These are phyloP conservation scores for Aspergillus puulaauensis DNA, from an alignment of 2,329 filamentous ascomycete genomes.

Conservation along the genomic window DNA sequence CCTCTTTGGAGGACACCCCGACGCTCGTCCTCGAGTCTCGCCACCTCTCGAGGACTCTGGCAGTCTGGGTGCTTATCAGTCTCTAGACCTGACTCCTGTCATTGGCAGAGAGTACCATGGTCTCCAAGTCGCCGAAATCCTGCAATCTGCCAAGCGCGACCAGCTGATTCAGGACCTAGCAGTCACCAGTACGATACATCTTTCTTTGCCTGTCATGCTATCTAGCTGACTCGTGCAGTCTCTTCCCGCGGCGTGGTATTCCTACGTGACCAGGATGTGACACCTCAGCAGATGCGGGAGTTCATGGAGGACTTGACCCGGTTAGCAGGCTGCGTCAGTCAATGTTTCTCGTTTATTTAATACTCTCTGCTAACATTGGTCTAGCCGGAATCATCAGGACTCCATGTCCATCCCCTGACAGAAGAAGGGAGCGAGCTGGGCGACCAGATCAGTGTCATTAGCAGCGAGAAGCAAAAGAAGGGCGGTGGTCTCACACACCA, in stretches of 20 bases:
- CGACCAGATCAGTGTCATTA: conserved; percentile 64
- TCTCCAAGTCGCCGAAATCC: conserved; percentile 48
- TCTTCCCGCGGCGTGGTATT: conserved; percentile 69
- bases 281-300: conserved; percentile 61
- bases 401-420: conserved; percentile 61
- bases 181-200: conserved; percentile 56
- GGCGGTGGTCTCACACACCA: conserved; percentile 30
- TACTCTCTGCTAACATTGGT: background rate
- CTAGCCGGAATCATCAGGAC: conserved; percentile 51
- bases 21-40: conserved; percentile 21
- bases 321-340: conserved; percentile 43
- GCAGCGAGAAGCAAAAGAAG: conserved; percentile 56
- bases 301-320: conserved; percentile 47
- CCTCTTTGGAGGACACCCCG: conserved; percentile 23
- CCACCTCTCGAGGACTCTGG: conserved; percentile 41
- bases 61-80: conserved; percentile 38
- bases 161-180: conserved; percentile 64
- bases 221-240: conserved; percentile 44
- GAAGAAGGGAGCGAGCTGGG: conserved; percentile 59
- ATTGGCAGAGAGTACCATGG: conserved; percentile 43
- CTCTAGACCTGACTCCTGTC: conserved; percentile 41
- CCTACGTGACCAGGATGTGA: conserved; percentile 65
- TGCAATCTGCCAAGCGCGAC: conserved; percentile 62
- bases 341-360: background rate
- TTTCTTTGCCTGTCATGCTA: background rate